Evolutionary conservation across 148 eudicot genomes (phyloP).

Genomic region (Silene uniflora): DNA sequence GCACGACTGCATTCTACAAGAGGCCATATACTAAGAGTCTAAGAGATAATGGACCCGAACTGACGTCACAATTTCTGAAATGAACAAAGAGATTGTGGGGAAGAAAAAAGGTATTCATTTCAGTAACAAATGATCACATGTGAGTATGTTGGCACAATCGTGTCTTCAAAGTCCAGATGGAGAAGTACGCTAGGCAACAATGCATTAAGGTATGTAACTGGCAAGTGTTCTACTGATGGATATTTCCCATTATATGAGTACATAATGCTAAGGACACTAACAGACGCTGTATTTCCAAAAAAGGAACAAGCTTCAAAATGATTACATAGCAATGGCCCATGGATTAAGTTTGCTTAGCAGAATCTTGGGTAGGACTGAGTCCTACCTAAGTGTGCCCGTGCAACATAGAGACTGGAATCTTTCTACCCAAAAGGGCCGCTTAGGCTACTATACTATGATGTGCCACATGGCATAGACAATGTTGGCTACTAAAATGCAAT

Average conservation of each 20-base stretch:
- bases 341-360: neutral
- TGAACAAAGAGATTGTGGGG: neutral
- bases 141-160: neutral
- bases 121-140: neutral
- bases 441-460: too few relatives aligned
- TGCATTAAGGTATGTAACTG: neutral
- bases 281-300: neutral
- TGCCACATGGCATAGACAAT: neutral
- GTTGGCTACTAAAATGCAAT: neutral
- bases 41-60: neutral
- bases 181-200: neutral
- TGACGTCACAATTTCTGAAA: neutral
- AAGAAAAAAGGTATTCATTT: neutral
- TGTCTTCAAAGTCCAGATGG: neutral
- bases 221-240: neutral
- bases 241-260: neutral
- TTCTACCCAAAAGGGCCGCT: neutral
- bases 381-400: too few relatives aligned
- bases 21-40: neutral
- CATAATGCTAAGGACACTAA: neutral
- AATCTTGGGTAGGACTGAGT: slow-evolving; percentile 4
- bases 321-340: neutral
- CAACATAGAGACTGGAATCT: too few relatives aligned
- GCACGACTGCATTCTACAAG: neutral
- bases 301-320: neutral